Evolutionary conservation across 768 basidiomycete genomes (phyloP).

Genomic region (Boletales sp.): DNA sequence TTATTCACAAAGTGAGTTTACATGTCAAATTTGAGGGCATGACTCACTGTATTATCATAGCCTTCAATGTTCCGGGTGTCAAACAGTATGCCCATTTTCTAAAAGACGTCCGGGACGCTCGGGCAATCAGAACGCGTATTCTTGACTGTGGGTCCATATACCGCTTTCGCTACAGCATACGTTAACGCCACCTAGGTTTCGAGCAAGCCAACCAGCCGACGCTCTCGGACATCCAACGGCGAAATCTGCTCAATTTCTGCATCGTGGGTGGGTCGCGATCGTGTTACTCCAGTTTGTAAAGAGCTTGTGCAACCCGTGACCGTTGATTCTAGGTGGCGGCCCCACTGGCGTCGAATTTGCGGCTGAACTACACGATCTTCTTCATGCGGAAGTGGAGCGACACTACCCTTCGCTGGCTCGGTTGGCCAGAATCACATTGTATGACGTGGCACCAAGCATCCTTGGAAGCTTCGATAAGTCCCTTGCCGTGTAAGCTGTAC

Average conservation of each 20-base stretch:
- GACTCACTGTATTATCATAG: conserved; percentile 32
- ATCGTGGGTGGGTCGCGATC: conserved; percentile 62
- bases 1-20: conserved; percentile 70
- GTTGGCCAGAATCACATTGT: conserved; percentile 69
- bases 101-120: conserved; percentile 75
- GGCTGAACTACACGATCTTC: conserved; percentile 76
- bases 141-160: conserved; percentile 55
- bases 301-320: conserved; percentile 5
- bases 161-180: background rate
- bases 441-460: conserved; percentile 79
- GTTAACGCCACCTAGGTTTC: conserved; percentile 46
- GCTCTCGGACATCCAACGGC: conserved; percentile 68
- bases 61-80: conserved; percentile 70
- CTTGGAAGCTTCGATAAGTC: conserved; percentile 70
- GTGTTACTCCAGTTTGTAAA: background rate
- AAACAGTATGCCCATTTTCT: conserved; percentile 81
- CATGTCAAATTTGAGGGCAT: conserved; percentile 2
- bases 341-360: conserved; percentile 82
- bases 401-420: conserved; percentile 64
- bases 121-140: conserved; percentile 65
- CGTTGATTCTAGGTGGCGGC: conserved; percentile 51
- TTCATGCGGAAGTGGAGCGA: conserved; percentile 58
- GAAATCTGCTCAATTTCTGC: conserved; percentile 79
- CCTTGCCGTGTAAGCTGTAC: conserved; percentile 48
- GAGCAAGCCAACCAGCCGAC: conserved; percentile 85